phyloP scores from a whole-genome alignment of 176 grass and related monocot genomes.

The Lolium rigidum region DNA sequence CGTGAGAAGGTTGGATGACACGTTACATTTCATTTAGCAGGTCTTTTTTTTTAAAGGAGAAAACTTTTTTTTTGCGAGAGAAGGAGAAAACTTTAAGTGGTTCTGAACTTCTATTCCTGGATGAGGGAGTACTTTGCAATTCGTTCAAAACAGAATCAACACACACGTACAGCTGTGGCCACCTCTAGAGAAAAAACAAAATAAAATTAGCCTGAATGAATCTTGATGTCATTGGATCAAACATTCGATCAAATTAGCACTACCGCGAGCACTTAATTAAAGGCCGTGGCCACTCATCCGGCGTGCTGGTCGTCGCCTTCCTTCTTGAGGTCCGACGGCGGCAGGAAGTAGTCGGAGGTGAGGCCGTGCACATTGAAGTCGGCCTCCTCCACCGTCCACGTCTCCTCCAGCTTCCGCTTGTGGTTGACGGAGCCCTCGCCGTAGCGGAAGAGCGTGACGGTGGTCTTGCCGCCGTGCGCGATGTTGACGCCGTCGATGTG shows the following conservation, averaged over 20 bases:
- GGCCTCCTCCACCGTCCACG: slow-evolving; percentile 92
- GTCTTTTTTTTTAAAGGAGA: too few species aligned
- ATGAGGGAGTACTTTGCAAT: too few species aligned
- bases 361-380: slow-evolving; percentile 87
- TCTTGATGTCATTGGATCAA: too few species aligned
- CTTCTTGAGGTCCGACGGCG: slow-evolving; percentile 71
- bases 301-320: slow-evolving; percentile 46
- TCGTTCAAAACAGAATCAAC: too few species aligned
- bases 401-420: slow-evolving; percentile 95
- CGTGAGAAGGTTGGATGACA: too few species aligned
- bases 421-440: slow-evolving; percentile 96
- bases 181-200: too few species aligned
- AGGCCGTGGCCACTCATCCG: slow-evolving; percentile 7
- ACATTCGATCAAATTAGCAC: not conserved
- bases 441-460: slow-evolving; percentile 83
- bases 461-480: slow-evolving; percentile 81
- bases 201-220: too few species aligned
- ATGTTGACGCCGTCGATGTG: slow-evolving; percentile 85
- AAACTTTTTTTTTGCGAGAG: too few species aligned
- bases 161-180: too few species aligned
- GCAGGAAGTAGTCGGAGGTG: slow-evolving; percentile 75
- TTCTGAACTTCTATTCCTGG: too few species aligned
- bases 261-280: slow-evolving; percentile 11
- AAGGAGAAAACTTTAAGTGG: too few species aligned
- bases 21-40: too few species aligned